Conservation (phyloP, 768 basidiomycete species). For the Xanthoconium stramineum region DNA sequence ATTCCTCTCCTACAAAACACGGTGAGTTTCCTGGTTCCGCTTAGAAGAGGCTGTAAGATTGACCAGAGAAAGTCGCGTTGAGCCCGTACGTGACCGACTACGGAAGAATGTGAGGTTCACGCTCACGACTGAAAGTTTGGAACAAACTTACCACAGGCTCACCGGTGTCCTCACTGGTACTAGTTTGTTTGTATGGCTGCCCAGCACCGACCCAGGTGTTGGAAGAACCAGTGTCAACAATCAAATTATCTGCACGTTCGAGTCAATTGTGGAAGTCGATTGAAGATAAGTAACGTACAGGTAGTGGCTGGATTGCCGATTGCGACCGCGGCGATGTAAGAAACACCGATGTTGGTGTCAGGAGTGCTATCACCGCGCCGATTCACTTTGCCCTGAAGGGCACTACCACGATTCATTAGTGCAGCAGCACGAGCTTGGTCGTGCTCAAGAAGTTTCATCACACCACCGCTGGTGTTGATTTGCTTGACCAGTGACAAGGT, state of each 20-base stretch:
- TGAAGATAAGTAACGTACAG: neutral
- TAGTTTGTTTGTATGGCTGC: neutral
- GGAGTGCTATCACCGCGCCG: neutral
- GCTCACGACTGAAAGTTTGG: neutral
- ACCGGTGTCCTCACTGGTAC: neutral
- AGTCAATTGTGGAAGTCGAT: neutral
- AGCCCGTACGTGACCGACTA: neutral
- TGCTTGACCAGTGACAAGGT: neutral
- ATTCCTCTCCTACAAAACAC: neutral
- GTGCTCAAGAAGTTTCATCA: neutral
- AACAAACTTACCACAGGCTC: neutral
- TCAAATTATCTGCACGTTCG: neutral
- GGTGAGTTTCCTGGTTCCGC: neutral
- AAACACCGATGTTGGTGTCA: neutral
- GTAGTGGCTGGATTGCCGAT: neutral
- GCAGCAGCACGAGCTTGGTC: neutral
- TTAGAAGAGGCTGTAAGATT: neutral
- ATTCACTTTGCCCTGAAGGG: neutral
- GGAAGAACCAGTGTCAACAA: neutral
- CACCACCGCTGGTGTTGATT: neutral
- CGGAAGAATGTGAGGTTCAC: neutral
- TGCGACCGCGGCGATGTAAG: neutral
- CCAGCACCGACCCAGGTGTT: neutral
- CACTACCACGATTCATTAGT: neutral
- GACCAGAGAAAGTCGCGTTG: neutral